These are phyloP conservation scores for Megacollybia marginata DNA, from an alignment of 768 basidiomycete genomes.

Conservation along the genomic window DNA sequence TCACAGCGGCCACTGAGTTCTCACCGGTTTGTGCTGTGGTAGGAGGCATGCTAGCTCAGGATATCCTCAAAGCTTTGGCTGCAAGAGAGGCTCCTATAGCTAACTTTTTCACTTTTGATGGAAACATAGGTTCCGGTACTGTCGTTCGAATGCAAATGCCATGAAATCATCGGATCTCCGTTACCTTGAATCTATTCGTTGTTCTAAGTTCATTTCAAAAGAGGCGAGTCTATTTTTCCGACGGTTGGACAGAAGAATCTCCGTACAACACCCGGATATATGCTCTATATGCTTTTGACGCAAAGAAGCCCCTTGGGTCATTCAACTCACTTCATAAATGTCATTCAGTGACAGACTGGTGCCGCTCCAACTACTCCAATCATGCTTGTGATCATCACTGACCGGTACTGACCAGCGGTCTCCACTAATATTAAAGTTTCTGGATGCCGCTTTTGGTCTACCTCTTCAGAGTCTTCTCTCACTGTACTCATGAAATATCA, in stretches of 20 bases:
- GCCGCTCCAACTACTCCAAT: too few species aligned
- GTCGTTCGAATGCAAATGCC: constrained; percentile 52
- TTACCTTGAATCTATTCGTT: background rate
- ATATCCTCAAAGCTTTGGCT: constrained; percentile 85
- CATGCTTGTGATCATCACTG: too few species aligned
- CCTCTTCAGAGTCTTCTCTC: too few species aligned
- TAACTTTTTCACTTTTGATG: constrained; percentile 89
- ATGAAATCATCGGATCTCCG: background rate
- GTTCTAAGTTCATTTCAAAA: background rate
- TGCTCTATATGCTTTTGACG: background rate
- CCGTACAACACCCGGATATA: background rate
- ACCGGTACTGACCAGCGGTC: too few species aligned
- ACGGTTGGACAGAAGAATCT: background rate
- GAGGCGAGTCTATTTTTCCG: background rate
- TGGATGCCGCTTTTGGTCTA: too few species aligned
- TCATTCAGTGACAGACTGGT: too few species aligned
- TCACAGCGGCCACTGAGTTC: constrained; percentile 77
- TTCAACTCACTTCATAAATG: too few species aligned
- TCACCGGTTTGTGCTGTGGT: constrained; percentile 92
- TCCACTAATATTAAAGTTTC: too few species aligned
- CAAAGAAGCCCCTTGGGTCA: background rate
- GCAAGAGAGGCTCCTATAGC: constrained; percentile 89
- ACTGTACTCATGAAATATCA: too few species aligned
- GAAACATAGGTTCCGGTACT: constrained; percentile 67
- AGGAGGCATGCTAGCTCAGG: constrained; percentile 92